Conservation (phyloP, 768 basidiomycete species). For the Asterophora parasitica region DNA sequence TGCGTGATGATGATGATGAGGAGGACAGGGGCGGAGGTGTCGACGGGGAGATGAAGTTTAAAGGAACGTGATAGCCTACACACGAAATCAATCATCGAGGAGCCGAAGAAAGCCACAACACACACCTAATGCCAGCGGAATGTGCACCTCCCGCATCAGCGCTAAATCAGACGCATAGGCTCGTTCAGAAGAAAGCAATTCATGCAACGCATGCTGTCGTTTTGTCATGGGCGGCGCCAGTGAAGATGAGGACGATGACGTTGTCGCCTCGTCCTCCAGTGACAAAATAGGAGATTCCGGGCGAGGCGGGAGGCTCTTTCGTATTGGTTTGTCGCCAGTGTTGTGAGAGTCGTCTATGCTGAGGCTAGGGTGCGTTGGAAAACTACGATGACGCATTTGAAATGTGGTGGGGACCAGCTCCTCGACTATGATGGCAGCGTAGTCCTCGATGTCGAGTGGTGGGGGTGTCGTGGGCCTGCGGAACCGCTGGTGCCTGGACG, state of each 20-base stretch:
- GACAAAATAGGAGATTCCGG: slow-evolving; percentile 26
- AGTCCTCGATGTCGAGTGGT: slow-evolving; percentile 22
- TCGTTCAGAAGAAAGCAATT: slow-evolving; percentile 73
- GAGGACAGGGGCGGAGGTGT: slow-evolving; percentile 49
- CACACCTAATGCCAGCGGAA: slow-evolving; percentile 73
- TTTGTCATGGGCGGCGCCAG: slow-evolving; percentile 46
- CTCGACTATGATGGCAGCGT: slow-evolving; percentile 20
- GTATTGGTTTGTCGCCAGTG: slow-evolving; percentile 12
- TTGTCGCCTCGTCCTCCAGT: slow-evolving; percentile 20
- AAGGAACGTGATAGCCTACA: slow-evolving; percentile 29
- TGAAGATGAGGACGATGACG: slow-evolving; percentile 20
- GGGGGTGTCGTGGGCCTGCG: slow-evolving; percentile 20
- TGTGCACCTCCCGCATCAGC: slow-evolving; percentile 71
- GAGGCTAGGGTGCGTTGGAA: slow-evolving; percentile 20
- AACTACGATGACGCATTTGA: slow-evolving; percentile 26
- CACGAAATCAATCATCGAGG: slow-evolving; percentile 4
- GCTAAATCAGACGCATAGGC: slow-evolving; percentile 83
- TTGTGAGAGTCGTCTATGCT: slow-evolving; percentile 17
- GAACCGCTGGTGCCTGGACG: slow-evolving; percentile 8
- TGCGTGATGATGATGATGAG: slow-evolving; percentile 45
- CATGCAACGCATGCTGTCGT: slow-evolving; percentile 71
- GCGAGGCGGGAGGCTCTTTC: slow-evolving; percentile 20
- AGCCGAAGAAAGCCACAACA: slow-evolving; percentile 9
- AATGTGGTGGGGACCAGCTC: slow-evolving; percentile 16
- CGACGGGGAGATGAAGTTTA: slow-evolving; percentile 22